Evolutionary conservation across 2,329 filamentous ascomycete genomes (phyloP), one percentile per base, ranked within the genome.

Genomic region (Epichloe sylvatica): DNA sequence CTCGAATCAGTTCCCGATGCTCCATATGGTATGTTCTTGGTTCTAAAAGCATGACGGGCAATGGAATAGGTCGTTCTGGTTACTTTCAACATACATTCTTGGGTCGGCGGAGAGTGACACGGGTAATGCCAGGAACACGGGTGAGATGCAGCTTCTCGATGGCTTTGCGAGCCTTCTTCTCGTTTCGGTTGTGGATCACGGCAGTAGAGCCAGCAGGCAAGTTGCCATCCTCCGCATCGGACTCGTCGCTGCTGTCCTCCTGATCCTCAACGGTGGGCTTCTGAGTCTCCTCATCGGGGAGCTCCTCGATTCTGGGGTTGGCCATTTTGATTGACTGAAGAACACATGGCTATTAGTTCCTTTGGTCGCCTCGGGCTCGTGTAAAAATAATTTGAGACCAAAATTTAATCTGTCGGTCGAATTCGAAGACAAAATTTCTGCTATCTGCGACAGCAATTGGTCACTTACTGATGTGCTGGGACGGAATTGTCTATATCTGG

Each of bases 111-210:
- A 98, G 83, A 59, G 94, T 98, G 64, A 98, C 94, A 67, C 92
- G 84, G 65, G 92, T 98, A 73, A 98, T 98, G 68, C 92, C 94
- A 65, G 86, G 85, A 60, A 98, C 85, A 67, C 91, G 89, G 79
- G 88, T 92, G 68, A 98, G 77, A 69, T 94, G 90, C 67, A 97
- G 83, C 83, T 98, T 98, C 72, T 89, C 86, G 69, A 98, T 94
- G 66, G 90, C 89, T 82, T 98, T 98, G 75, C 92, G 85, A 64
- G 92, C 94, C 84, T 98, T 98, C 86, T 98, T 98, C 85, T 98
- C 92, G 77, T 97, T 97, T 72, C 92, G 89, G 68, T 88, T 95
- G 81, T 97, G 91, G 66, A 98, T 84, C 63, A 92, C 81, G 66
- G 91, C 85, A 57, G 84, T 81, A 65, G 89, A 86, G 67, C 91